A percentile compares a stretch with the other conserved stretches of the same genome.
Evolutionary conservation across 1,284 basidiomycete genomes (phyloP).

Genomic region (Gomphus sp.): DNA sequence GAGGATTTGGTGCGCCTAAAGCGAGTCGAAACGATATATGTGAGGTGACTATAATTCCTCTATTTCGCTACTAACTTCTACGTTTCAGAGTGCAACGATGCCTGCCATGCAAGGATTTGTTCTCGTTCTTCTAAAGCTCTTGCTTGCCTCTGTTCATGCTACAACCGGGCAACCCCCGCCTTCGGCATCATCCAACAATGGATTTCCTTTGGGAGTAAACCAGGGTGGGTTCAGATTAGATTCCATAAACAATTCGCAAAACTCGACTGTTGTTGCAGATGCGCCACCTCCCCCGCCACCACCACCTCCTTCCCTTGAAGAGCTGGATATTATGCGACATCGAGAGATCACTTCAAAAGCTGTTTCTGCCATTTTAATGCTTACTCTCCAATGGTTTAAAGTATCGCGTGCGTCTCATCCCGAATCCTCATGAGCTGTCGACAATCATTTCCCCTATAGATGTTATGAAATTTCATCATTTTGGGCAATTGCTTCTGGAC

Average conservation of each 20-base stretch:
- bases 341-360: conserved; percentile 98
- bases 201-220: conserved; percentile 59
- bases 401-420: conserved; percentile 67
- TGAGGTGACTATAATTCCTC: conserved; percentile 31
- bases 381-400: conserved; percentile 97
- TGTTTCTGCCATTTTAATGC: conserved; percentile 87
- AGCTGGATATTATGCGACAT: conserved; percentile 90
- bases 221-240: conserved; percentile 41
- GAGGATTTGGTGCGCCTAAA: conserved; percentile 79
- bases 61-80: background rate
- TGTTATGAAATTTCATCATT: conserved; percentile 97
- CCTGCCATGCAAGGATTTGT: conserved; percentile 83
- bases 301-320: conserved; percentile 81
- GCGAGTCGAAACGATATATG: conserved; percentile 87
- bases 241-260: background rate
- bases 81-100: conserved; percentile 58
- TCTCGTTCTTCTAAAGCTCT: conserved; percentile 80
- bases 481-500: conserved; percentile 90
- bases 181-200: conserved; percentile 45
- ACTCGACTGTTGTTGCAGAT: background rate
- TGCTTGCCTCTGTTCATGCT: conserved; percentile 83
- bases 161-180: conserved; percentile 48
- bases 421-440: background rate
- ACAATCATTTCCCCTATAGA: conserved; percentile 38
- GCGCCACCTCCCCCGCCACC: conserved; percentile 51